Evolutionary conservation across 1,139 yeast genomes (phyloP).

Genomic region (Yamadazyma sp.): DNA sequence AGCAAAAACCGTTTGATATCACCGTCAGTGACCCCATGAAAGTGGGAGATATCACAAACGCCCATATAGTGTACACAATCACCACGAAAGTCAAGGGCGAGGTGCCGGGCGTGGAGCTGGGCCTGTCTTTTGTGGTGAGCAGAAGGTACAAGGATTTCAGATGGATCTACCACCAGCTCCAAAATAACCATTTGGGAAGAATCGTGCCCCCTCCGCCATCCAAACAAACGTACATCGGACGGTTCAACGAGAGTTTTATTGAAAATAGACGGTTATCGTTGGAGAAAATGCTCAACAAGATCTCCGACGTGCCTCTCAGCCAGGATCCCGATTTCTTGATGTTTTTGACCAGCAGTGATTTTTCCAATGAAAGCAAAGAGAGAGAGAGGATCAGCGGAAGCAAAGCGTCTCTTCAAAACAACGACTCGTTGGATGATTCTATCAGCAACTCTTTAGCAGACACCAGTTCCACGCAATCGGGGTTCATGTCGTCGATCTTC

Average conservation of each 20-base stretch:
- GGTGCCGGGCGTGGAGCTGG: conserved; percentile 29
- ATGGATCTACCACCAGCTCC: conserved; percentile 88
- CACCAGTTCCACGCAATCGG: conserved; percentile 33
- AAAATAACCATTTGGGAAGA: conserved; percentile 82
- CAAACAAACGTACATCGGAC: conserved; percentile 82
- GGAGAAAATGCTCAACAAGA: conserved; percentile 80
- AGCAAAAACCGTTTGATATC: conserved; percentile 45
- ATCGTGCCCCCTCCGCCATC: conserved; percentile 97
- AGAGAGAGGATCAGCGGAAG: conserved; percentile 59
- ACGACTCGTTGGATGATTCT: conserved; percentile 39
- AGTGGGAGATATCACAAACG: conserved; percentile 85
- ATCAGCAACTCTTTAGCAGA: conserved; percentile 13
- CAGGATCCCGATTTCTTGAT: conserved; percentile 74
- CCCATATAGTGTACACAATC: conserved; percentile 87
- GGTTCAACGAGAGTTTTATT: conserved; percentile 83
- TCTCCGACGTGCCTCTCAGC: conserved; percentile 54
- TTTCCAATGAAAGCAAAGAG: conserved; percentile 62
- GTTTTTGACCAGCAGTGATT: conserved; percentile 75
- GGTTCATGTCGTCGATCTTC: conserved; percentile 65
- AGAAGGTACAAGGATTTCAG: conserved; percentile 81
- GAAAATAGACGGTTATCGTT: conserved; percentile 84
- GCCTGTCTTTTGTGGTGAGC: conserved; percentile 39
- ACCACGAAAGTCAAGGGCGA: conserved; percentile 49
- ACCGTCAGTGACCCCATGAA: conserved; percentile 88
- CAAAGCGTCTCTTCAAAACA: conserved; percentile 47